phyloP scores from a whole-genome alignment of 2,329 filamentous ascomycete species.

The Grosmannia serpens region DNA sequence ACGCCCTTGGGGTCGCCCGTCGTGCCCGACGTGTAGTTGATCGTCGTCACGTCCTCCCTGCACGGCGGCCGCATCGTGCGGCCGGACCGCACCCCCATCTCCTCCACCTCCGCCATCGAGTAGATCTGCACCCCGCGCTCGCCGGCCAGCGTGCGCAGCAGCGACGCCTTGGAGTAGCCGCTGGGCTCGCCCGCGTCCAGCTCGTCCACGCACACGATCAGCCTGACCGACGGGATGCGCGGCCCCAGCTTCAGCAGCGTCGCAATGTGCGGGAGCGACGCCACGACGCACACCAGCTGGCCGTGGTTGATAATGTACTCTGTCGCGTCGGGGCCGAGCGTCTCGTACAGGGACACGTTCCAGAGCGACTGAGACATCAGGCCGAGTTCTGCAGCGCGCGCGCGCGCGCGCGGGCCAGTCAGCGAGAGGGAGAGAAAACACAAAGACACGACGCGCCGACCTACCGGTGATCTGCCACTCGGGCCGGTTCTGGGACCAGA shows the following conservation, averaged over 20 bases:
- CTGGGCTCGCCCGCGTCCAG: slow-evolving; percentile 67
- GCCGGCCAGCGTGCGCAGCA: slow-evolving; percentile 64
- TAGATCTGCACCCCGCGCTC: slow-evolving; percentile 68
- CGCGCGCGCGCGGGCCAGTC: neutral
- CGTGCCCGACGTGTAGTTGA: slow-evolving; percentile 84
- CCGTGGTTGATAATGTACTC: slow-evolving; percentile 96
- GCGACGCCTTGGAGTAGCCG: slow-evolving; percentile 65
- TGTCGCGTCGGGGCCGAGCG: slow-evolving; percentile 77
- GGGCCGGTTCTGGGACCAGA: slow-evolving; percentile 80
- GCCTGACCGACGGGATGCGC: slow-evolving; percentile 68
- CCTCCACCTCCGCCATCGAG: slow-evolving; percentile 71
- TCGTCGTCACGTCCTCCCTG: slow-evolving; percentile 70
- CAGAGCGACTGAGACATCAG: slow-evolving; percentile 79
- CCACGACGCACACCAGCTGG: slow-evolving; percentile 60
- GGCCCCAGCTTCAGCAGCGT: slow-evolving; percentile 67
- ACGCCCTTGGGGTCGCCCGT: slow-evolving; percentile 78
- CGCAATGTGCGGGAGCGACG: slow-evolving; percentile 71
- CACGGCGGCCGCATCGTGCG: slow-evolving; percentile 59
- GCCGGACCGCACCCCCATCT: slow-evolving; percentile 59
- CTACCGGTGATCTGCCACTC: slow-evolving; percentile 77
- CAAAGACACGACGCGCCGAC: slow-evolving; percentile 12
- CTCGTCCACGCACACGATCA: slow-evolving; percentile 79
- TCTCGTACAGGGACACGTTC: slow-evolving; percentile 92
- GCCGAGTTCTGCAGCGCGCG: slow-evolving; percentile 53
- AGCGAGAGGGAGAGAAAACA: neutral